Evolutionary conservation across 2,329 filamentous ascomycete genomes (phyloP), one percentile per base, ranked within the genome.

Genomic region (Cladophialophora chaetospira): DNA sequence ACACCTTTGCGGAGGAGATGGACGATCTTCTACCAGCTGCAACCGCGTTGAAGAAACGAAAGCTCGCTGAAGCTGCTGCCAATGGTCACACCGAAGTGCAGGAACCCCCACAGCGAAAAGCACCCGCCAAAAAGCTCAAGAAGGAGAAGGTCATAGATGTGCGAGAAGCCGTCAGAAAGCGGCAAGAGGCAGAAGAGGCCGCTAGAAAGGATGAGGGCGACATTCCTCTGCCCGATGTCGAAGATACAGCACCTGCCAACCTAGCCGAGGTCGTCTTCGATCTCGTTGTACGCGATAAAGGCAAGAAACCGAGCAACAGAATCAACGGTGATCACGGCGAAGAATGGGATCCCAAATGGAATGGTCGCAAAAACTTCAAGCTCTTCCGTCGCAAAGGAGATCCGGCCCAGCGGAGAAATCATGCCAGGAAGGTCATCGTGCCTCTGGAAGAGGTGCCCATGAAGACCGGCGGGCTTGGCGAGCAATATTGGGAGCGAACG

Each of bases 291-390:
- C 60, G 61, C 64, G 63, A 66, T 66, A 66, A 49, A 60, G 64
- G 59, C 63, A 66, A 73, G n/a, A 63, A 73, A 50, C 29, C 44
- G 4, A 49, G 28, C 23, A 48, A 29, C 19, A 38, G 48, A 15
- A 46, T 28, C 33, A 55, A 57, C 26, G 71, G 68, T 15, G 69
- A 75, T n/a, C 71, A 71, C 29, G 73, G 79, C 15, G 83, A 86
- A 4, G 81, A 89, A 36, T 97, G 93, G 92, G 84, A 97, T 63
- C 85, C 90, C 0, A 81, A 80, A 35, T 99, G 94, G 94, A 96
- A 97, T 69, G 94, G 93, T 0, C 82, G 93, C 40, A 93, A 91
- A 72, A 97, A 99, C 69, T 99, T 96, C 76, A 99, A 99, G 72
- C 88, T 85, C 66, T 99, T 99, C 68, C 79, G 81, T 19, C 79